Evolutionary conservation across 306 rosid genomes (phyloP).

Genomic region (Castanospermum australe): DNA sequence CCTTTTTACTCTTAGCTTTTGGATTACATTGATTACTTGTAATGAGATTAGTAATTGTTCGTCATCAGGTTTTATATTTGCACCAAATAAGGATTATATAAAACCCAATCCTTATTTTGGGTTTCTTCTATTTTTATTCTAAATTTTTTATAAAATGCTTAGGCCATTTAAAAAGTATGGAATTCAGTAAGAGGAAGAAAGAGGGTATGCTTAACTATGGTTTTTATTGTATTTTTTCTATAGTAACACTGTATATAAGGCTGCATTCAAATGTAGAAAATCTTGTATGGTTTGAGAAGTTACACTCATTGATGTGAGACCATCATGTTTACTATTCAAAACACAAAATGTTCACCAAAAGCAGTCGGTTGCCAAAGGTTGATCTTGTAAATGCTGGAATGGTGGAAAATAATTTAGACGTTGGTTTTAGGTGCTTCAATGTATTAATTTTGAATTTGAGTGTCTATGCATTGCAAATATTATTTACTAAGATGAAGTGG

Average conservation of each 20-base stretch:
- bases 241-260: neutral
- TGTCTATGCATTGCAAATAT: neutral
- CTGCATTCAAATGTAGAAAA: neutral
- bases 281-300: neutral
- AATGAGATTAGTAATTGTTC: neutral
- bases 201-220: neutral
- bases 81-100: neutral
- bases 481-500: neutral
- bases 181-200: neutral
- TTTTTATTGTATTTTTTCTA: neutral
- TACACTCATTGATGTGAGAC: neutral
- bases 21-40: slow-evolving; percentile 9
- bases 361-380: neutral
- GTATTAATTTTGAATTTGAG: neutral
- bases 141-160: neutral
- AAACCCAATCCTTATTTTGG: neutral
- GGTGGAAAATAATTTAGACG: neutral
- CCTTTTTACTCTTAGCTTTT: neutral
- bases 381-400: neutral
- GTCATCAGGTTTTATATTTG: neutral
- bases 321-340: neutral
- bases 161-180: neutral
- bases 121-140: neutral
- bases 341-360: neutral
- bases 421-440: neutral